Evolutionary conservation across 805 yeast species (phyloP), one percentile per base, ranked within the genome.

Genomic region (Yarrowia hollandica): DNA sequence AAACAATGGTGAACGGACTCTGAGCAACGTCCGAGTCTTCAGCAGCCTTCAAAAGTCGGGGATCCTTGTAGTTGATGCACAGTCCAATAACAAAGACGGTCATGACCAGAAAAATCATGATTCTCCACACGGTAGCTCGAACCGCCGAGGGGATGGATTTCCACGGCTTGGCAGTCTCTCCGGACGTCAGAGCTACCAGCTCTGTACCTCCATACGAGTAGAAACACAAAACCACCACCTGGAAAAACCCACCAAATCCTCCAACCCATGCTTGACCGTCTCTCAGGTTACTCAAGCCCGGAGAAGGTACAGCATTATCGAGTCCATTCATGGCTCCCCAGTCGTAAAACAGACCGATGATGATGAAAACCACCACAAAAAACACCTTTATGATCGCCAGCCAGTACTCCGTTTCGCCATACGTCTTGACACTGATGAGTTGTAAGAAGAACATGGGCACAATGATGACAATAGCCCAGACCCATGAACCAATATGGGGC

Each of bases 321-420:
- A 44, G 52, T 7, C 35, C 35, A 4, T 44, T 44, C 5, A 81
- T 80, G 39, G 77, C 79, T 34, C 86, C 86, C 56, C 78, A 82
- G 62, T 80, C 81, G 52, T 76, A 81, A 34, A 67, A 61, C 19
- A 81, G 68, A 25, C 85, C 86, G 21, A 80, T 68, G 62, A 83
- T 79, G 60, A 82, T 73, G 68, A 82, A 83, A 19, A 88, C 89
- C 16, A 82, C 66, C 66, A 86, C 79, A 35, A 85, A 79, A 52
- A 85, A 60, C 35, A 86, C 81, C 69, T 86, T 86, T 69, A 86
- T 72, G 15, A 79, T 66, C 0, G 86, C 82, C 64, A 82, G 77
- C 85, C 85, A 86, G 68, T 82, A 86, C 67, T 82, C 88, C 12
- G 80, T 74, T 58, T 83, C 78, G 60, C 84, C 79, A 60, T 82